These are phyloP conservation scores for Penicillium paxilli DNA, from an alignment of 495 filamentous ascomycete species.

Conservation along the genomic window DNA sequence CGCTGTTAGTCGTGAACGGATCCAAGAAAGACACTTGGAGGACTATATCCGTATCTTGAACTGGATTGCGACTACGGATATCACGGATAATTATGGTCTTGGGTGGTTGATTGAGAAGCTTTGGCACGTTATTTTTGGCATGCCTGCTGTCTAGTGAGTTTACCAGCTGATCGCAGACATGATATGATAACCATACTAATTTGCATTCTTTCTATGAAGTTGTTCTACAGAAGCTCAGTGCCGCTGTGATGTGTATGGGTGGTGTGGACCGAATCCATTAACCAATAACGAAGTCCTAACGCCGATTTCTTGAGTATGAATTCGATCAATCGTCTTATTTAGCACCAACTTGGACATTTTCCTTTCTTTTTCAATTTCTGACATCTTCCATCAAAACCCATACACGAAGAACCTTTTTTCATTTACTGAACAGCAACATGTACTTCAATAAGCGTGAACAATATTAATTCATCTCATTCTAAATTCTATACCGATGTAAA, in stretches of 20 bases:
- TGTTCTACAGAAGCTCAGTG: conserved; percentile 14
- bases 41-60: conserved; percentile 30
- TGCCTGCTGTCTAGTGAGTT: conserved; percentile 17
- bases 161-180: neutral
- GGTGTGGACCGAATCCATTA: conserved; percentile 15
- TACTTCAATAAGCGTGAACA: too few relatives aligned
- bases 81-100: conserved; percentile 25
- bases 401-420: too few relatives aligned
- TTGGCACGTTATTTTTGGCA: conserved; percentile 25
- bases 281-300: conserved; percentile 1
- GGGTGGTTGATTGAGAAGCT: conserved; percentile 25
- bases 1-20: conserved; percentile 25
- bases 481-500: too few relatives aligned
- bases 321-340: too few relatives aligned
- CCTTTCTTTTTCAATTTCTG: too few relatives aligned
- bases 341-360: too few relatives aligned
- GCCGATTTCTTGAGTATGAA: neutral
- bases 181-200: neutral
- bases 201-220: neutral
- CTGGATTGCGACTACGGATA: conserved; percentile 24
- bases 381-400: too few relatives aligned
- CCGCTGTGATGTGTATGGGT: conserved; percentile 19
- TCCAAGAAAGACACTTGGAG: conserved; percentile 19
- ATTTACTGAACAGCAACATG: too few relatives aligned
- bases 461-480: too few relatives aligned